Conservation (phyloP, 2,329 filamentous ascomycete genomes). For the Fusarium tupiense region DNA sequence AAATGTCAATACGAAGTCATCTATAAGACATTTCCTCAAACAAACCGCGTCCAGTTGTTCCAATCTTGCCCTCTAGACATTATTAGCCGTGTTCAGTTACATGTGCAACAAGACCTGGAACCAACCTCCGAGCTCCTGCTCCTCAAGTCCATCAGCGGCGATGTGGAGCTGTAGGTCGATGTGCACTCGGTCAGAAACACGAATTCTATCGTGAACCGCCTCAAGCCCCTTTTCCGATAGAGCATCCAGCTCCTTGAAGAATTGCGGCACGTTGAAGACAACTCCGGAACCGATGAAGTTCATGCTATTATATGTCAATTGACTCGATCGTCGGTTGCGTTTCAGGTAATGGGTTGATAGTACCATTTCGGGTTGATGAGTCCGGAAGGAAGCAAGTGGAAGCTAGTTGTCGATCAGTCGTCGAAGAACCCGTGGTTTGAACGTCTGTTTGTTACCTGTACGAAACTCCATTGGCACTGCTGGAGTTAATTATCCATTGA, state of each 20-base stretch:
- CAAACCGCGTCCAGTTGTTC: not conserved
- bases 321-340: not conserved
- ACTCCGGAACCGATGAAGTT: constrained; percentile 79
- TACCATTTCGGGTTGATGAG: constrained; percentile 72
- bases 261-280: constrained; percentile 69
- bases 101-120: not conserved
- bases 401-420: constrained; percentile 46
- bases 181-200: constrained; percentile 7
- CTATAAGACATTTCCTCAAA: rapidly evolving
- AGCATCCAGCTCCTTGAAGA: constrained; percentile 54
- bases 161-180: constrained; percentile 4
- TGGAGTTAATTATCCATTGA: constrained; percentile 12
- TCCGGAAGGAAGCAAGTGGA: constrained; percentile 74
- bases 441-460: constrained; percentile 29
- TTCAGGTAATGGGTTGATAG: not conserved
- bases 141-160: constrained; percentile 9
- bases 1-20: not conserved
- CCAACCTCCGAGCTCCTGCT: constrained; percentile 18
- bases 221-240: constrained; percentile 52
- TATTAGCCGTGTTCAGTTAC: not conserved
- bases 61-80: not conserved
- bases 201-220: not conserved
- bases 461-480: constrained; percentile 48
- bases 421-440: not conserved
- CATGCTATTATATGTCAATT: constrained; percentile 45